Conservation (phyloP, 2,329 filamentous ascomycete species). For the Aspergillus phoenicis region DNA sequence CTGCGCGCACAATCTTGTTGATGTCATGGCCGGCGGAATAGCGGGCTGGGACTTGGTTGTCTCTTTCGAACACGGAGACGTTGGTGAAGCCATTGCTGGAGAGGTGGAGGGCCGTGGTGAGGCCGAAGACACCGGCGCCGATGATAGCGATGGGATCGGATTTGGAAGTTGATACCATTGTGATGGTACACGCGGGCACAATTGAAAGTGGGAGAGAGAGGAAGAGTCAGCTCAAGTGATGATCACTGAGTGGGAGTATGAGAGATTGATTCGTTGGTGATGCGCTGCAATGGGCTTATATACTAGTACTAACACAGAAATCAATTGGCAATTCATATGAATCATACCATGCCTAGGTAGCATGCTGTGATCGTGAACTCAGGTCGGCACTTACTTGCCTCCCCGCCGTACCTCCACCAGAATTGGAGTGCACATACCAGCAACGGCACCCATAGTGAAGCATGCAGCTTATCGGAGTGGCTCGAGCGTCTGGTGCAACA, state of each 20-base stretch:
- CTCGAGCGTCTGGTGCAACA: not conserved
- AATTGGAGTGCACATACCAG: no score
- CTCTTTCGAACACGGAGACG: constrained; percentile 53
- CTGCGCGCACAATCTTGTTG: constrained; percentile 63
- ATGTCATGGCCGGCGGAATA: constrained; percentile 62
- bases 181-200: not conserved
- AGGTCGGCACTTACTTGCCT: no score
- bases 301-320: no score
- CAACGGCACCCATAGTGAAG: no score
- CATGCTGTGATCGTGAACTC: no score
- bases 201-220: not conserved
- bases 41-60: constrained; percentile 49
- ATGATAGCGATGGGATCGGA: constrained; percentile 37
- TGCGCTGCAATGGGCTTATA: no score
- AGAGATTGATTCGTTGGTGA: not conserved
- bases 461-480: not conserved
- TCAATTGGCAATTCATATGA: no score
- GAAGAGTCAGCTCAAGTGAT: not conserved
- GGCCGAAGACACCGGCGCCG: constrained; percentile 55
- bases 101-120: constrained; percentile 54
- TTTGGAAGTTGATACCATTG: constrained; percentile 1
- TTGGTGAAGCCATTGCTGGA: constrained; percentile 48
- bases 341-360: no score
- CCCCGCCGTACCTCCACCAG: not conserved
- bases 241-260: not conserved